Percentiles rank a stretch among this genome's conserved stretches.
Evolutionary conservation across 495 filamentous ascomycete genomes (phyloP).

Genomic region (Cercophora sp.): DNA sequence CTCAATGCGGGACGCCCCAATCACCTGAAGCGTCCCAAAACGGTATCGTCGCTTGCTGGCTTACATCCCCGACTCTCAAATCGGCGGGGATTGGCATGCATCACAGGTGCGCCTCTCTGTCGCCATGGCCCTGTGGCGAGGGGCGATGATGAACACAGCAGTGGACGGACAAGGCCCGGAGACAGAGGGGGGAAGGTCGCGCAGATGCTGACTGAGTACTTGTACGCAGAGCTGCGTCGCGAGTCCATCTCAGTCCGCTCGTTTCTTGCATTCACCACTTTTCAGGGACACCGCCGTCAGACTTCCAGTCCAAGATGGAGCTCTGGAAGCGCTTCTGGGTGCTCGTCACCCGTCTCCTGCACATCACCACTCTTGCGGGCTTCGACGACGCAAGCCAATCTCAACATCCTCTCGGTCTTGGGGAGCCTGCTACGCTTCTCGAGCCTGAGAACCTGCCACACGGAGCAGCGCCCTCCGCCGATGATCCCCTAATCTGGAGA

Average conservation of each 20-base stretch:
- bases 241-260: no score
- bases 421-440: background rate
- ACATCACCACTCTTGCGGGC: slow-evolving; percentile 5
- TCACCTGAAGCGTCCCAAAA: background rate
- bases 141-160: background rate
- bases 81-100: background rate
- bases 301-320: slow-evolving; percentile 3
- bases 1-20: background rate
- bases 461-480: background rate
- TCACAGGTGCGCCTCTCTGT: background rate
- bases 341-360: slow-evolving; percentile 8
- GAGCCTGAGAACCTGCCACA: slow-evolving; percentile 1
- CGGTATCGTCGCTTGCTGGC: background rate
- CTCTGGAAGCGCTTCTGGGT: slow-evolving; percentile 8
- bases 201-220: background rate
- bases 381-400: background rate
- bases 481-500: background rate
- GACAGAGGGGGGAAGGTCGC: background rate
- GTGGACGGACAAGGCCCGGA: background rate
- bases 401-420: slow-evolving; percentile 6
- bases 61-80: background rate
- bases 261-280: background rate
- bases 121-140: background rate
- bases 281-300: background rate
- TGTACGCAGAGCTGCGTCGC: background rate